Evolutionary conservation across 345 rosid genomes (phyloP).

Genomic region (Streptanthus diversifolius): DNA sequence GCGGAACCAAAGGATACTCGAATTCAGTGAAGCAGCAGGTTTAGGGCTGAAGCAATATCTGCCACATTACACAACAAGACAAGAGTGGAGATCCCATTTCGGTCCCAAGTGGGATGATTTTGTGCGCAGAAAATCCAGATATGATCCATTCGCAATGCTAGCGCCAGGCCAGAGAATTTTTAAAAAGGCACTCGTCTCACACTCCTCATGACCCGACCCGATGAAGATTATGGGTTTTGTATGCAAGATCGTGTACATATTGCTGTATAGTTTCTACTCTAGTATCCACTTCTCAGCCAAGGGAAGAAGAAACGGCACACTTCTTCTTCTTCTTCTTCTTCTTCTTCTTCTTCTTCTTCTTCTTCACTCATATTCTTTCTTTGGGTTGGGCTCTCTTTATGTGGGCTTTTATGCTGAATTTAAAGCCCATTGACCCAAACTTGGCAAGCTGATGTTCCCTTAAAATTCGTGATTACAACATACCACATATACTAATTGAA

Average conservation of each 20-base stretch:
- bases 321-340: background rate
- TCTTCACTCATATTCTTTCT: background rate
- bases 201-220: constrained; percentile 39
- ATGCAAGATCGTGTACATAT: background rate
- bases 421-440: background rate
- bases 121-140: constrained; percentile 60
- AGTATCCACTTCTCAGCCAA: background rate
- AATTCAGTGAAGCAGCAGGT: constrained; percentile 51
- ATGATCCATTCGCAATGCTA: constrained; percentile 83
- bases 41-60: constrained; percentile 84
- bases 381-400: background rate
- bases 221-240: background rate
- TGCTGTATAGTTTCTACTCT: no score
- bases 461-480: background rate
- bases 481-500: no score
- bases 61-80: constrained; percentile 72
- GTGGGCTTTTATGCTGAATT: background rate
- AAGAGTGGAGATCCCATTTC: constrained; percentile 82
- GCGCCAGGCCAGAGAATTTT: constrained; percentile 94
- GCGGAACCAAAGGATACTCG: constrained; percentile 64
- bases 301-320: background rate
- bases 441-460: no score
- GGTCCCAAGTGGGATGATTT: constrained; percentile 72
- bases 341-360: no score
- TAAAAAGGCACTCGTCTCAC: constrained; percentile 41